A percentile compares a stretch with the other conserved stretches of the same genome.
These are phyloP conservation scores for Seiridium cupressi DNA, from an alignment of 2,329 filamentous ascomycete genomes.

Conservation along the genomic window DNA sequence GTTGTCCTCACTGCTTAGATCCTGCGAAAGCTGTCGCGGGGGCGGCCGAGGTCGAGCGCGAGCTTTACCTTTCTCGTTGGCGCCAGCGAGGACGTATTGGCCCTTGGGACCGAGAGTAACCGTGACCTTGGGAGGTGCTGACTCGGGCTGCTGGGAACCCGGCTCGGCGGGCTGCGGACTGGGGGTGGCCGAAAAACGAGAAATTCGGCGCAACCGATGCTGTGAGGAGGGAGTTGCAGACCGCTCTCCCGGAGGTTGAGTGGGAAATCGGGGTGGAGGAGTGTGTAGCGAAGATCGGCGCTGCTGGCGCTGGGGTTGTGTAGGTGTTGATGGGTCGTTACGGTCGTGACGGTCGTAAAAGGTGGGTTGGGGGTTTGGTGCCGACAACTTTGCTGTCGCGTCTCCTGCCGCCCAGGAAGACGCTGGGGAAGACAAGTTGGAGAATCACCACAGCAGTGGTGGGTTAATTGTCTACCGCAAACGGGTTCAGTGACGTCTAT, in stretches of 20 bases:
- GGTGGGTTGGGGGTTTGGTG: constrained; percentile 33
- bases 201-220: constrained; percentile 49
- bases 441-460: constrained; percentile 37
- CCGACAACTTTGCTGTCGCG: constrained; percentile 45
- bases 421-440: constrained; percentile 48
- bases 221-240: constrained; percentile 44
- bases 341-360: constrained; percentile 55
- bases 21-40: constrained; percentile 43
- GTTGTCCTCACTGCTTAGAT: constrained; percentile 42
- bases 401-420: constrained; percentile 30
- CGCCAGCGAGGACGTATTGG: constrained; percentile 31
- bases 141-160: constrained; percentile 27
- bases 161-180: constrained; percentile 33
- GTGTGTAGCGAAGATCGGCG: constrained; percentile 32
- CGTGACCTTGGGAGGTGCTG: constrained; percentile 33
- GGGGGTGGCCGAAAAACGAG: constrained; percentile 45
- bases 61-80: constrained; percentile 21
- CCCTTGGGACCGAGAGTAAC: constrained; percentile 46
- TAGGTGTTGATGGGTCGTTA: constrained; percentile 42
- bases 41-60: constrained; percentile 23
- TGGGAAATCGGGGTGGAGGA: constrained; percentile 20
- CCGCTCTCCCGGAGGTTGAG: constrained; percentile 30
- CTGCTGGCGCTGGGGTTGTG: constrained; percentile 42
- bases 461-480: constrained; percentile 14
- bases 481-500: constrained; percentile 12